phyloP scores from a whole-genome alignment of 2,329 filamentous ascomycete species.

The Zopfia rhizophila region DNA sequence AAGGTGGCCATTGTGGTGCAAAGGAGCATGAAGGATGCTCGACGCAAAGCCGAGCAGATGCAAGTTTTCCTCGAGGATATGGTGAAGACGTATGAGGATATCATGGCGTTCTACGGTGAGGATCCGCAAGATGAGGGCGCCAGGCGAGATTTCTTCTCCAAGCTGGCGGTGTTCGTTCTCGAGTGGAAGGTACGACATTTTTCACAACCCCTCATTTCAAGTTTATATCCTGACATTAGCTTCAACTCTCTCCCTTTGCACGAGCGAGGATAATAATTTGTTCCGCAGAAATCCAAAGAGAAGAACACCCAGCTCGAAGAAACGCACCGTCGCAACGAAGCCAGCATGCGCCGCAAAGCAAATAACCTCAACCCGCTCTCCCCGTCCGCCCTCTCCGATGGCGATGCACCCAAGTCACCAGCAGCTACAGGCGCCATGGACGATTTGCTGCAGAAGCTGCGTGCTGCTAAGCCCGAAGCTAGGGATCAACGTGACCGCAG shows the following conservation, averaged over 20 bases:
- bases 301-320: slow-evolving; percentile 92
- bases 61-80: slow-evolving; percentile 93
- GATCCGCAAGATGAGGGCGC: slow-evolving; percentile 91
- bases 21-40: slow-evolving; percentile 93
- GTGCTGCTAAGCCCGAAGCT: slow-evolving; percentile 89
- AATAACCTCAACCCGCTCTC: slow-evolving; percentile 68
- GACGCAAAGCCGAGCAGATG: slow-evolving; percentile 96
- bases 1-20: slow-evolving; percentile 92
- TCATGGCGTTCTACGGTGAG: slow-evolving; percentile 96
- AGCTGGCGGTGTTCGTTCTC: slow-evolving; percentile 86
- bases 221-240: not conserved
- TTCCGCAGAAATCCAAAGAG: slow-evolving; percentile 79
- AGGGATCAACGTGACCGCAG: slow-evolving; percentile 90
- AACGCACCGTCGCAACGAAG: slow-evolving; percentile 83
- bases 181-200: slow-evolving; percentile 80
- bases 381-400: slow-evolving; percentile 54
- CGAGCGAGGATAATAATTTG: slow-evolving; percentile 20
- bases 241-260: slow-evolving; percentile 1
- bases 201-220: slow-evolving; percentile 1
- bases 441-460: slow-evolving; percentile 90
- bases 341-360: slow-evolving; percentile 86
- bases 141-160: slow-evolving; percentile 93
- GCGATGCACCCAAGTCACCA: slow-evolving; percentile 60
- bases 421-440: slow-evolving; percentile 95
- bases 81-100: slow-evolving; percentile 89